Base-by-base conservation (phyloP, 805 yeast genomes). In the Barnettozyma siamensis region DNA sequence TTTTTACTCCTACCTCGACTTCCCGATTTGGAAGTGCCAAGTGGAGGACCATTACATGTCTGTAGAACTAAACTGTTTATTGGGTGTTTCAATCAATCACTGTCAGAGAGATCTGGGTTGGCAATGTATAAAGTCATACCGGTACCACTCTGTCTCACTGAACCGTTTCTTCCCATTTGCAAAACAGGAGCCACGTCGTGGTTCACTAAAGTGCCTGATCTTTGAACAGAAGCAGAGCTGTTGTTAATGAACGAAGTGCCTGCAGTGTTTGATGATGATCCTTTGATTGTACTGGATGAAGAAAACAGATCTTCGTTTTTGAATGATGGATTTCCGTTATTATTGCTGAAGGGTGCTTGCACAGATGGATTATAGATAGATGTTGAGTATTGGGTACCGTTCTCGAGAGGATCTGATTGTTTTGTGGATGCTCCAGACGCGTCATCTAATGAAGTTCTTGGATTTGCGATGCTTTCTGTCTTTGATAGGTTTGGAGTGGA, bases 121-220 rank as follows among this genome's bases (percentile, higher is more conserved):
- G 81, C 83, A 37, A 79, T 67, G 35, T 66, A 72, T 42, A 79
- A 60, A 19, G 69, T 65, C 51, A 75, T 73, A 19, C 59, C 47
- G 6, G 57, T 16, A 59, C 45, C 63, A 7, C 59, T 57, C 6
- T 59, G 64, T 11, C 65, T 53, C 3, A 67, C 63, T 28, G 72
- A 65, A 7, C 62, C 62, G 28, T 52, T 48, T 42, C 72, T 53
- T 7, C 55, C 59, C 24, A 67, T 39, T 2, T 53, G 55, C 8
- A 47, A 31, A 17, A 43, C 48, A 10, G 52, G 54, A 3, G 37
- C 13, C 2, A 48, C 35, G 20, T 46, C 49, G 7, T 51, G 57
- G 5, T 28, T 37, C 29, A 55, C 7, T 21, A 56, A 12, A 1
- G 60, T 56, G 1, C 60, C 60, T 9, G 51, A 41, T 43, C 59